Evolutionary conservation across 768 basidiomycete species (phyloP), one percentile per base, ranked within the genome.

Genomic region (Mycena rebaudengoi): DNA sequence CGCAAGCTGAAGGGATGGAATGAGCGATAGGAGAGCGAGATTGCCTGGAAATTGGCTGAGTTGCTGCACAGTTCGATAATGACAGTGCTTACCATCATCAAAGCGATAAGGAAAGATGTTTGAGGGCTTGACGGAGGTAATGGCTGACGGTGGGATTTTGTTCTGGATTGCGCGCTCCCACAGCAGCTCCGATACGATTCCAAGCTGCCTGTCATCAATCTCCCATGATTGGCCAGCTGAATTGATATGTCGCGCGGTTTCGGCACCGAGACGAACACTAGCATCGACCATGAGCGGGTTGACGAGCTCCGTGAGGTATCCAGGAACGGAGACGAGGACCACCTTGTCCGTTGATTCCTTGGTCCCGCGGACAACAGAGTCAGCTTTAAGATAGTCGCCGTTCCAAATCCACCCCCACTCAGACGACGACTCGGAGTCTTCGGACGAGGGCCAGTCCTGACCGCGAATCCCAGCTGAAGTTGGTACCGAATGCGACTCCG

Each of bases 341-440:
- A 53, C 55, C 40, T 64, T 64, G 20, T 64, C 29, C 26, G 55
- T 64, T 7, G 56, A 33, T 28, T 50, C 20, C 7, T 30, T 58
- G 3, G 62, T 64, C 39, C 62, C 62, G 13, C 29, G 18, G 7
- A 64, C 58, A 0, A 28, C 16, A 0, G 55, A 51, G 37, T 64
- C 49, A n/a, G 39, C 62, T 41, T 40, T 46, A 16, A 64, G 13
- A 32, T 30, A 64, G 12, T 25, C 5, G 11, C 62, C 62, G 5
- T 45, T 64, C 48, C 55, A 64, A 20, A 64, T 53, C 62, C 55
- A 64, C 28, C 55, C 50, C 44, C 37, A 58, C 11, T 46, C 29
- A 7, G 48, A 58, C 20, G 23, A 26, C 1, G 30, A 26, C 33
- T 57, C 46, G 2, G 40, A 33, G 10, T 7, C 28, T 14, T 35